Conservation (phyloP, 768 basidiomycete species). For the Leccinum sublutescens region DNA sequence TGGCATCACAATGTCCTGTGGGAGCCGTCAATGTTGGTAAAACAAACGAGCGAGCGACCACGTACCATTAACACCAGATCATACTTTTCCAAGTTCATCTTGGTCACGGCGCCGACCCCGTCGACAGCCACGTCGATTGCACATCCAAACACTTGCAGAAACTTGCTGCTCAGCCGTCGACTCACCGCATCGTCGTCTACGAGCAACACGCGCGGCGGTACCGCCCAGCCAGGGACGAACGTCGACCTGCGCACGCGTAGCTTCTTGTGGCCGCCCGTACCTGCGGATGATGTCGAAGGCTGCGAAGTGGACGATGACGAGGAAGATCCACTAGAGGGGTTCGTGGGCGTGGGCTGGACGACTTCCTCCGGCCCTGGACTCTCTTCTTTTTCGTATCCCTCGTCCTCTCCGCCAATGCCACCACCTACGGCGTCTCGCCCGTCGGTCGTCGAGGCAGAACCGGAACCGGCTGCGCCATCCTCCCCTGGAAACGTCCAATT, state of each 20-base stretch:
- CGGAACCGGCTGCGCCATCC: conserved; percentile 10
- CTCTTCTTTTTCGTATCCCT: conserved; percentile 26
- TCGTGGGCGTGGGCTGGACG: conserved; percentile 39
- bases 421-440: conserved; percentile 24
- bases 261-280: conserved; percentile 35
- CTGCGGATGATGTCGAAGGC: conserved; percentile 10
- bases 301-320: conserved; percentile 18
- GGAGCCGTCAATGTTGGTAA: background rate
- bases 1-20: conserved; percentile 93
- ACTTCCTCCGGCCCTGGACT: conserved; percentile 37
- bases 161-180: conserved; percentile 84
- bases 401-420: conserved; percentile 15
- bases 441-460: conserved; percentile 13
- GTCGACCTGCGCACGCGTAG: conserved; percentile 72
- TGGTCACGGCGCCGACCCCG: conserved; percentile 87
- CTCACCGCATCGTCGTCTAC: conserved; percentile 97
- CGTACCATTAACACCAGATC: conserved; percentile 93
- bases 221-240: conserved; percentile 88
- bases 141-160: conserved; percentile 94
- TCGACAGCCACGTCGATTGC: conserved; percentile 93
- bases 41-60: conserved; percentile 3
- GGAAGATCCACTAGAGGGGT: conserved; percentile 17
- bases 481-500: conserved; percentile 59
- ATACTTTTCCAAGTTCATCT: conserved; percentile 96
- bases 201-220: conserved; percentile 85